These are phyloP conservation scores for Pholiota molesta DNA, from an alignment of 768 basidiomycete species.

Conservation along the genomic window DNA sequence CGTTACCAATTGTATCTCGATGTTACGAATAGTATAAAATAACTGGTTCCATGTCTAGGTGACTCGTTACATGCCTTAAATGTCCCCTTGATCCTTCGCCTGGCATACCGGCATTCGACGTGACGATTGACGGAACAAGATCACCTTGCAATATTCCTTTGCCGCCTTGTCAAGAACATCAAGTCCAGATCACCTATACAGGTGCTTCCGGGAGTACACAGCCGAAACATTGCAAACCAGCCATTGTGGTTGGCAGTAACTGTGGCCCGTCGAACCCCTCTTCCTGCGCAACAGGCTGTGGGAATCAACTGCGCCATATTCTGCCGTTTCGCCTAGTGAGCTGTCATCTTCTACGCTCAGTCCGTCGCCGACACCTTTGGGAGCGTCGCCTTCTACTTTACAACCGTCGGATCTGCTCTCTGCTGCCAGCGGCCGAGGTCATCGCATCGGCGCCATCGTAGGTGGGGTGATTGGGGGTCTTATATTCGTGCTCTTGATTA, in stretches of 20 bases:
- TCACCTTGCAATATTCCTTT: neutral
- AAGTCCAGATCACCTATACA: neutral
- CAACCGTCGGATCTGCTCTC: neutral
- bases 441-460: neutral
- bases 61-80: neutral
- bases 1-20: neutral
- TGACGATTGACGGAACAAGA: neutral
- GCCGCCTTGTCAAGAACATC: neutral
- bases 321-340: no score
- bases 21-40: neutral
- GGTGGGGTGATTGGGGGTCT: slow-evolving; percentile 7
- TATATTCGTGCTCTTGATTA: neutral
- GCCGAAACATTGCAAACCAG: no score
- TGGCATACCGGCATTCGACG: neutral
- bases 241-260: no score
- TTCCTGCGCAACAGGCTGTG: no score
- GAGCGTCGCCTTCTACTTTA: neutral
- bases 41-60: neutral
- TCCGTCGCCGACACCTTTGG: neutral
- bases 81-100: neutral
- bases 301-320: no score
- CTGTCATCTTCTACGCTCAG: neutral
- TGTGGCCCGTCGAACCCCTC: no score
- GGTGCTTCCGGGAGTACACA: no score
- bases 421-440: neutral